These are phyloP conservation scores for Boletellus dicymbophilus DNA, from an alignment of 1,284 basidiomycete species.

Conservation along the genomic window DNA sequence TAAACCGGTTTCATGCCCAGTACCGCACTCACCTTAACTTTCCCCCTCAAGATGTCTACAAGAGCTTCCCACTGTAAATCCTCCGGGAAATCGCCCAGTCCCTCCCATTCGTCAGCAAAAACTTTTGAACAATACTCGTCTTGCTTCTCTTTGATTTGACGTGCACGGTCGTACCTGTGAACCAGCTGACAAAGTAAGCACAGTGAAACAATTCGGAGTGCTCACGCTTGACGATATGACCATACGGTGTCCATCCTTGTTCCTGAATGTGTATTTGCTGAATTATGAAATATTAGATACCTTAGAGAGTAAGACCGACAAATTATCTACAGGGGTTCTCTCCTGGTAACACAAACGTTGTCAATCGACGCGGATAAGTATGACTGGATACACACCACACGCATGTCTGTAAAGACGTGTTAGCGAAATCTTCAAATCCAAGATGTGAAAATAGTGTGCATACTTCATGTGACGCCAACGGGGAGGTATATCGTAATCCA, in stretches of 20 bases:
- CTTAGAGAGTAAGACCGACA: neutral
- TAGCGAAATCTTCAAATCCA: neutral
- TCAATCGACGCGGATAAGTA: neutral
- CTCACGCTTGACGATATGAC: slow-evolving; percentile 50
- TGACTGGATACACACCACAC: slow-evolving; percentile 35
- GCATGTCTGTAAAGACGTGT: slow-evolving; percentile 39
- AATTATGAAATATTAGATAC: slow-evolving; percentile 6
- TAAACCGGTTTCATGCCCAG: neutral
- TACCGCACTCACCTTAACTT: slow-evolving; percentile 56
- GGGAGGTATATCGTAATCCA: slow-evolving; percentile 33
- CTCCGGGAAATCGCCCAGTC: slow-evolving; percentile 67
- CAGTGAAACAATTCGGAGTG: neutral
- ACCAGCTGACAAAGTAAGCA: slow-evolving; percentile 20
- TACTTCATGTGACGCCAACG: slow-evolving; percentile 53
- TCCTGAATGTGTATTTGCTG: slow-evolving; percentile 25
- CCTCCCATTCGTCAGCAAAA: slow-evolving; percentile 56
- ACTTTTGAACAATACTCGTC: slow-evolving; percentile 67
- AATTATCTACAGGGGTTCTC: slow-evolving; percentile 23
- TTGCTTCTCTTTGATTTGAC: slow-evolving; percentile 70
- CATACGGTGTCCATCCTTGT: slow-evolving; percentile 54
- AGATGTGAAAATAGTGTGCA: neutral
- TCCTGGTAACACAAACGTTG: slow-evolving; percentile 11
- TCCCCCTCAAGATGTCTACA: slow-evolving; percentile 80
- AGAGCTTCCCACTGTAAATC: slow-evolving; percentile 81
- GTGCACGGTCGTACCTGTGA: slow-evolving; percentile 36